phyloP scores from a whole-genome alignment of 2,329 filamentous ascomycete genomes.

The Dactylellina drechsleri region DNA sequence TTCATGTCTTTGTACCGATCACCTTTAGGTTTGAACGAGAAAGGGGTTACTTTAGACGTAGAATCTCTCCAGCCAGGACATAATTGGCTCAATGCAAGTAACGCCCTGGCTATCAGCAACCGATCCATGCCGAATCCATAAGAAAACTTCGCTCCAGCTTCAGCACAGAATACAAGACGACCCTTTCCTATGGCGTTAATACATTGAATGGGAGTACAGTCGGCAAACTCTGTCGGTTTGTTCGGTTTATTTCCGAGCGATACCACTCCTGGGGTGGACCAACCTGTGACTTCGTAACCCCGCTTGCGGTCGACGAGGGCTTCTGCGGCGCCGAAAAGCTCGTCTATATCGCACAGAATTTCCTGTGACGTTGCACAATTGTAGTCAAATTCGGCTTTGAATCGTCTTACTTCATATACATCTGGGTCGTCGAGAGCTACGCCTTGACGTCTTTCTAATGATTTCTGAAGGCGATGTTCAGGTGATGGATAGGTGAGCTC shows the following conservation, averaged over 20 bases:
- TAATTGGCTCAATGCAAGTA: neutral
- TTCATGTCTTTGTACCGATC: neutral
- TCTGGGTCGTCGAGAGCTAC: constrained; percentile 8
- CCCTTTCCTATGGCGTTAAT: neutral
- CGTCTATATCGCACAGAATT: neutral
- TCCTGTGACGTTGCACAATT: neutral
- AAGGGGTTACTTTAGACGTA: neutral
- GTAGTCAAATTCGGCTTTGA: constrained; percentile 6
- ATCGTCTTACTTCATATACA: constrained; percentile 10
- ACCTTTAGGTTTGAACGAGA: constrained; percentile 1
- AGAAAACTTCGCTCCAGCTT: neutral
- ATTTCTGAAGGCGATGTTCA: neutral
- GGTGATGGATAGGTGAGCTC: no score
- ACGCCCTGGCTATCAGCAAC: neutral
- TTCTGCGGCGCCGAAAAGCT: constrained; percentile 10
- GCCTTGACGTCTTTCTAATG: constrained; percentile 7
- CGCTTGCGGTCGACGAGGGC: neutral
- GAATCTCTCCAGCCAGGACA: neutral
- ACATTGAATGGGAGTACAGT: constrained; percentile 32
- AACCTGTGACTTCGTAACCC: constrained; percentile 20
- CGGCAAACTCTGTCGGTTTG: constrained; percentile 15
- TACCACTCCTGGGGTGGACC: constrained; percentile 28
- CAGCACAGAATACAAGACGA: neutral
- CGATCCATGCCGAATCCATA: constrained; percentile 18
- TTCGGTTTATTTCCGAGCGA: constrained; percentile 14